phyloP scores from a whole-genome alignment of 2,329 filamentous ascomycete species.

The Penicillium sp. region DNA sequence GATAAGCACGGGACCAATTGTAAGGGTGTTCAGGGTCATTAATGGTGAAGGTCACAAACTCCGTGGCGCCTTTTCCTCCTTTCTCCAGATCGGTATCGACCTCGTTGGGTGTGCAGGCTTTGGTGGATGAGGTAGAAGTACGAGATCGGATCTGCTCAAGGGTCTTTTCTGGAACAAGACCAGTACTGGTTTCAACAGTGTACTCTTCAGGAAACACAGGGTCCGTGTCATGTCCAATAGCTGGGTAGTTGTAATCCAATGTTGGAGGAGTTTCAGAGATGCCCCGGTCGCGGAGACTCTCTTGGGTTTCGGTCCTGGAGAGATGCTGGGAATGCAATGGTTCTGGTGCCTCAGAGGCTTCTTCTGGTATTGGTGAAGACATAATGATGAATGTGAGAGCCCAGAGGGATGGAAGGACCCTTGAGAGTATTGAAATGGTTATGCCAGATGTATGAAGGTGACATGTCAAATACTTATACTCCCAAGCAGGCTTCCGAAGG shows the following conservation, averaged over 20 bases:
- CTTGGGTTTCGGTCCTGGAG: constrained; percentile 19
- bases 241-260: constrained; percentile 33
- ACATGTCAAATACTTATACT: constrained; percentile 13
- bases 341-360: constrained; percentile 1
- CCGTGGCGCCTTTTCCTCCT: constrained; percentile 12
- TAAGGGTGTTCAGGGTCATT: constrained; percentile 72
- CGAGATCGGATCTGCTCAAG: constrained; percentile 20
- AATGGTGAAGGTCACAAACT: constrained; percentile 62
- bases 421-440: not conserved
- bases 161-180: constrained; percentile 20
- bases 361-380: constrained; percentile 8
- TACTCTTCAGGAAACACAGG: constrained; percentile 26
- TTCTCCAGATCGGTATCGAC: constrained; percentile 28
- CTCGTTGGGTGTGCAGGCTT: constrained; percentile 1
- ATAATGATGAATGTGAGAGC: constrained; percentile 1
- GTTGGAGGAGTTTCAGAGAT: constrained; percentile 22
- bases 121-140: constrained; percentile 8
- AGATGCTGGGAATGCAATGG: not conserved
- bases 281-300: constrained; percentile 23
- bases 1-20: constrained; percentile 71
- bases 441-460: not conserved
- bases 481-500: not conserved
- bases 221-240: constrained; percentile 20
- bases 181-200: constrained; percentile 20
- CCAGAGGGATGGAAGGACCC: not conserved